A percentile compares a stretch with the other conserved stretches of the same genome.
Conservation (phyloP, 176 grass and related monocot genomes). For the Neostapfia colusana region DNA sequence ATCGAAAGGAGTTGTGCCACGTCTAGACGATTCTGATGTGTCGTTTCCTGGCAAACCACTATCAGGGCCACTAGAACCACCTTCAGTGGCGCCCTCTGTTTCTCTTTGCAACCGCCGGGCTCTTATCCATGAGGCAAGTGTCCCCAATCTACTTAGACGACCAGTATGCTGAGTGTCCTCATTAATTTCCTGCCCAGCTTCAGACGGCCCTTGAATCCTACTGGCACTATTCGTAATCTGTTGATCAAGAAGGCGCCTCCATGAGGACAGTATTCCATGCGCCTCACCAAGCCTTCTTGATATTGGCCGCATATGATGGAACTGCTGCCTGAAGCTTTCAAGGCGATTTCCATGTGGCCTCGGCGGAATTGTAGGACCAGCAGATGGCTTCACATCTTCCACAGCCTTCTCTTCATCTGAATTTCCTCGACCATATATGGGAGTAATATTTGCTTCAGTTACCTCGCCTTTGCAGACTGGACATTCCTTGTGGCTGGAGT, state of each 20-base stretch:
- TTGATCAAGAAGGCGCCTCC: slow-evolving; percentile 76
- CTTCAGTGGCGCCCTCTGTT: slow-evolving; percentile 42
- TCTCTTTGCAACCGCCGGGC: slow-evolving; percentile 63
- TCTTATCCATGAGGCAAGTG: slow-evolving; percentile 58
- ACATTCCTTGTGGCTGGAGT: slow-evolving; percentile 92
- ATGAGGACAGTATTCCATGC: slow-evolving; percentile 72
- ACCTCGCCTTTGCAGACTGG: slow-evolving; percentile 98
- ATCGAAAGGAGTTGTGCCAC: slow-evolving; percentile 52
- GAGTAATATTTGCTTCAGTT: slow-evolving; percentile 73
- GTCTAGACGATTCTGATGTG: slow-evolving; percentile 42
- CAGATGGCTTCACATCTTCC: slow-evolving; percentile 56
- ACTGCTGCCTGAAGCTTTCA: slow-evolving; percentile 96
- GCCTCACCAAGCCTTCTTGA: slow-evolving; percentile 87
- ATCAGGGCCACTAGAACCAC: slow-evolving; percentile 34
- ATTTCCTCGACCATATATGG: slow-evolving; percentile 90
- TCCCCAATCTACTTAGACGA: slow-evolving; percentile 40
- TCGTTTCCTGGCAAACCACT: slow-evolving; percentile 45
- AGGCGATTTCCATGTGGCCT: slow-evolving; percentile 83
- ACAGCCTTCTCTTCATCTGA: slow-evolving; percentile 46
- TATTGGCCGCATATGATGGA: slow-evolving; percentile 77
- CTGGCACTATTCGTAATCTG: slow-evolving; percentile 54
- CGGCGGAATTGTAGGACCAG: slow-evolving; percentile 59
- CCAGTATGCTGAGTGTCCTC: slow-evolving; percentile 49
- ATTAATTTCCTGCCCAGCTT: slow-evolving; percentile 55
- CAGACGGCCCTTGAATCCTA: slow-evolving; percentile 58